Base-by-base conservation (phyloP, 306 rosid genomes). In the Ceratonia siliqua region DNA sequence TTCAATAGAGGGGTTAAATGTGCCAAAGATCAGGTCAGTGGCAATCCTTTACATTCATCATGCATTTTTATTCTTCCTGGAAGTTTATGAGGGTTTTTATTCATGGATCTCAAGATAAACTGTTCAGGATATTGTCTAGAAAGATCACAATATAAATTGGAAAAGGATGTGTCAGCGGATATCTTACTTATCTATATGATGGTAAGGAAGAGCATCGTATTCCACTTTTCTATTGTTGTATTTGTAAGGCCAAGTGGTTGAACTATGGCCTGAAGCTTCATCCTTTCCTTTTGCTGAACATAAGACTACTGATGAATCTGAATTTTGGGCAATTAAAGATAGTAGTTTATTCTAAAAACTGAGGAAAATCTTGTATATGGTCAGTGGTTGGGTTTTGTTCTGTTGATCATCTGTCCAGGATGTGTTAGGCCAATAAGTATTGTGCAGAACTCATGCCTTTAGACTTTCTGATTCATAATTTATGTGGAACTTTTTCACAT, bases 11-110 rank as follows among this genome's bases (percentile, higher is more conserved):
- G 63, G 53, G 77, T 69, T 73, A 39, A 49, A 82, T 36, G 8
- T 24, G 59, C 49, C 62, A 18, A 75, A 74, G 55, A 68, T 54
- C 81, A 90, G 95, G 95, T 90, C 13, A 71, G 86, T 82, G 46
- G 14, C 12, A 57, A 25, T 72, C n/a, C 22, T 79, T 75, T 62
- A 27, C 49, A 43, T 57, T 57, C 41, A 28, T 78, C 50, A 57
- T 49, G 39, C 38, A 13, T 17, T 78, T 66, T 53, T 35, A 50
- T 49, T 76, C 27, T 68, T 62, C 30, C 30, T 18, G 15, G 63
- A 54, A 55, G 62, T 76, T 68, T 61, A 18, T 18, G 55, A 70
- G 13, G 53, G 58, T 9, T 15, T 35, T 71, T 42, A 30, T 58
- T 21, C 48, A 39, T 64, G 59, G 30, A 27, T 57, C 61, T 28